Evolutionary conservation across 495 filamentous ascomycete species (phyloP), one percentile per base, ranked within the genome.

Genomic region (Melanomma pulvis-pyrius): DNA sequence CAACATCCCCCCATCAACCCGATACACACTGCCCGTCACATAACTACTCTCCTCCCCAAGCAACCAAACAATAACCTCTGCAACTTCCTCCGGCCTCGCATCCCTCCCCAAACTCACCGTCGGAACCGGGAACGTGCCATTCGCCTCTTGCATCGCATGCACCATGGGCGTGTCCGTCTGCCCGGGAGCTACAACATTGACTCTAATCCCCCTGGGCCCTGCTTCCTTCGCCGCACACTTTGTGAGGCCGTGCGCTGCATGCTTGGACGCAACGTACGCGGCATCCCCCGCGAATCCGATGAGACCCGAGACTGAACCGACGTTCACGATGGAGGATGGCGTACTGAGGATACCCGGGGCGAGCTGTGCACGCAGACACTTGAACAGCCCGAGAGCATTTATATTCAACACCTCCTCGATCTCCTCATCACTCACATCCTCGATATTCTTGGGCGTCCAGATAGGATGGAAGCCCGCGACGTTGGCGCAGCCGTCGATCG

Each of bases 191-290:
- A 76, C 61, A 22, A 81, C 79, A 75, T 90, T 90, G 24, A 88
- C 80, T 55, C 87, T 75, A 64, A 88, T 82, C 22, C 75, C 78
- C 50, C 78, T 79, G 17, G 61, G 55, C 12, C 83, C 84, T 48
- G 79, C 82, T 71, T 89, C 86, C 53, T 80, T 82, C 0, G 87
- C 85, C 15, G 83, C 85, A 12, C 77, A 75, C 62, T 75, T 82
- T 19, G 85, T 87, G 61, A 90, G 69, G 21, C 85, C 87, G 36
- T 86, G 74, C 47, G 88, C 80, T 11, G 79, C 86, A 28, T 67
- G 63, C 36, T 67, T 67, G 41, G 34, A 49, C 11, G 56, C 55
- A 50, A 78, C 79, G 74, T 89, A 88, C 30, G 83, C 80, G 9
- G 77, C 77, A 72, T 78, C 73, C 24, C 78, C 75, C 17, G 79